Evolutionary conservation across 371 early-diverging fungal species (phyloP).

Genomic region (Mucor sp.): DNA sequence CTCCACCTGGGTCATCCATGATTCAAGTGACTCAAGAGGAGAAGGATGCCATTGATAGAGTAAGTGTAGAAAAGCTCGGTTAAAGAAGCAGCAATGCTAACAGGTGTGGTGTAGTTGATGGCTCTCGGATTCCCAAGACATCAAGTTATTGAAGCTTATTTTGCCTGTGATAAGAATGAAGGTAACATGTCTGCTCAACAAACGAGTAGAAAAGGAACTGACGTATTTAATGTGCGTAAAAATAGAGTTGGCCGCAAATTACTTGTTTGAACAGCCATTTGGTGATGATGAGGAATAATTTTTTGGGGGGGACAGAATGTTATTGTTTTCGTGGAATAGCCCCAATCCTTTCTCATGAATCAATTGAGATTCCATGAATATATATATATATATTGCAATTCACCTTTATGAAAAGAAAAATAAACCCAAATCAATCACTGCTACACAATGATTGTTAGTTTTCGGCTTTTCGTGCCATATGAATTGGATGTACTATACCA

Average conservation of each 20-base stretch:
- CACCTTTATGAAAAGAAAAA: not conserved
- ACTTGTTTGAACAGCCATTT: conserved; percentile 83
- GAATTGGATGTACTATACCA: not conserved
- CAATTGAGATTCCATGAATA: not conserved
- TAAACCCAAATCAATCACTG: not conserved
- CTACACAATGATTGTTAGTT: not conserved
- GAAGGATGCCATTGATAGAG: conserved; percentile 89
- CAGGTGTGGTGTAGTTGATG: conserved; percentile 58
- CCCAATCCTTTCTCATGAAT: not conserved
- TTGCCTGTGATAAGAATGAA: conserved; percentile 98
- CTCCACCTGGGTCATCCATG: conserved; percentile 54
- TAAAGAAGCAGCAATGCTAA: not conserved
- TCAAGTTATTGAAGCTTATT: conserved; percentile 88
- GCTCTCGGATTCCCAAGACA: conserved; percentile 89
- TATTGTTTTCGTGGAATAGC: not conserved
- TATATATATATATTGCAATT: not conserved
- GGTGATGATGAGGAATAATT: conserved; percentile 32
- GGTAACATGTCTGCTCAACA: conserved; percentile 22
- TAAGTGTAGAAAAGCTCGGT: conserved; percentile 33
- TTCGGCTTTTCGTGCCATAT: not conserved
- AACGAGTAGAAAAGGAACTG: not conserved
- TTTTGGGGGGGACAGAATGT: not conserved
- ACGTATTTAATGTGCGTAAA: not conserved
- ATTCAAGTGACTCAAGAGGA: conserved; percentile 91
- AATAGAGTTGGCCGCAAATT: conserved; percentile 92